Conservation (phyloP, 2,329 filamentous ascomycete genomes). For the Alternaria sp. region DNA sequence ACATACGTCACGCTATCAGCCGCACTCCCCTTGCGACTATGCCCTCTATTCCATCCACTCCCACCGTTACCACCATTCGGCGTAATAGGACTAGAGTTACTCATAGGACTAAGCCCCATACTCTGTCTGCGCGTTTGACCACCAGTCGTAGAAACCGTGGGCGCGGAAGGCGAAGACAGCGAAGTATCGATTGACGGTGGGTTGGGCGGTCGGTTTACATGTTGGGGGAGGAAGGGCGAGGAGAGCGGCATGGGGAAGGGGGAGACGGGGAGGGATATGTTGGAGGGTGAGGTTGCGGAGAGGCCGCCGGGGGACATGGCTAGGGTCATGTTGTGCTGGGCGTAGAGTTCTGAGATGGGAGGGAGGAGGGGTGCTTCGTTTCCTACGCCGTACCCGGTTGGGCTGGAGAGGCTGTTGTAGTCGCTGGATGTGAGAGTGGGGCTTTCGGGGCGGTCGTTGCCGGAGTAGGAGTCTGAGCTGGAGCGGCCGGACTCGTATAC, state of each 20-base stretch:
- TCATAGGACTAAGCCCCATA: slow-evolving; percentile 41
- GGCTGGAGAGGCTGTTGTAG: slow-evolving; percentile 38
- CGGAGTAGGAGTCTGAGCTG: slow-evolving; percentile 15
- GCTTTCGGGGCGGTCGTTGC: slow-evolving; percentile 34
- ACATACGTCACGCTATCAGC: slow-evolving; percentile 74
- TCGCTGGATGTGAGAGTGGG: slow-evolving; percentile 42
- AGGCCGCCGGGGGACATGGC: slow-evolving; percentile 16
- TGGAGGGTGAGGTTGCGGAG: slow-evolving; percentile 27
- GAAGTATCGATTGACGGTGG: slow-evolving; percentile 34
- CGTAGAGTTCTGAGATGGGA: slow-evolving; percentile 24
- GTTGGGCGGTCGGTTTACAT: slow-evolving; percentile 21
- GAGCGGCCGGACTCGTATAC: slow-evolving; percentile 28
- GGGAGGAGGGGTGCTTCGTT: slow-evolving; percentile 24
- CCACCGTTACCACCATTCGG: slow-evolving; percentile 26
- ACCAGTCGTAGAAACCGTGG: slow-evolving; percentile 23
- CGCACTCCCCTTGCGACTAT: slow-evolving; percentile 54
- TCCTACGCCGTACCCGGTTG: slow-evolving; percentile 12
- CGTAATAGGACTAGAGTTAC: slow-evolving; percentile 41
- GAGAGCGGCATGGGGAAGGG: slow-evolving; percentile 33
- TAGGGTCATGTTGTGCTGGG: slow-evolving; percentile 22
- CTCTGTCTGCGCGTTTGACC: slow-evolving; percentile 35
- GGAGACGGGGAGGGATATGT: slow-evolving; percentile 29
- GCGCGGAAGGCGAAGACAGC: slow-evolving; percentile 31
- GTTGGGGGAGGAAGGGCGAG: slow-evolving; percentile 29
- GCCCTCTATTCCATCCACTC: slow-evolving; percentile 36